Percentiles rank a stretch among this genome's conserved stretches.
Conservation (phyloP, 1,284 basidiomycete genomes). For the Malassezia yamatoensis region DNA sequence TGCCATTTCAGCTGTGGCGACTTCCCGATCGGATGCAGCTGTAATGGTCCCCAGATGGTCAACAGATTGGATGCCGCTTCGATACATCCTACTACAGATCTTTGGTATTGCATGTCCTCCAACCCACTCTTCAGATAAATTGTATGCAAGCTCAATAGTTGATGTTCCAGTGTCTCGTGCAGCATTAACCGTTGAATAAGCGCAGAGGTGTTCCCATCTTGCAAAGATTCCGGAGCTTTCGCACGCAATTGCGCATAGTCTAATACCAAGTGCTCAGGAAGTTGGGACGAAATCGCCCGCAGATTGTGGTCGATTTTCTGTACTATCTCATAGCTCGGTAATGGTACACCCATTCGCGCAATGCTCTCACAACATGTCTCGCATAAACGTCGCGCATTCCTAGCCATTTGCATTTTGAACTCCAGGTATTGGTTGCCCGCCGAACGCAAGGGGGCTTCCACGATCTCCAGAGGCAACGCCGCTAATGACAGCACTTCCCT, state of each 20-base stretch:
- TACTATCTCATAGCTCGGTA: neutral
- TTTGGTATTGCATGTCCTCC: slow-evolving; percentile 20
- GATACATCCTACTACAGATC: slow-evolving; percentile 16
- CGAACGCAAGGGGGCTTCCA: neutral
- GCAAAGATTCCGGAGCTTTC: neutral
- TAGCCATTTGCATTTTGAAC: neutral
- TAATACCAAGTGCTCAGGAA: slow-evolving; percentile 1
- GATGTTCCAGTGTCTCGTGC: slow-evolving; percentile 25
- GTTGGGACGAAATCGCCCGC: neutral
- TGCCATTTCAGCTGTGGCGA: slow-evolving; percentile 3
- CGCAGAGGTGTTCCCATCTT: slow-evolving; percentile 22
- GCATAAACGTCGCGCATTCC: neutral
- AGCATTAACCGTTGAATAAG: slow-evolving; percentile 25
- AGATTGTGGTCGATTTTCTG: neutral
- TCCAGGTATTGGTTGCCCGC: neutral
- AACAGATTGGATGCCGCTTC: neutral
- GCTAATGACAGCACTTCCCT: slow-evolving; percentile 2
- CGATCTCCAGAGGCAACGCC: neutral
- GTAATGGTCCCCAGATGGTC: neutral
- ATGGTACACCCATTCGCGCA: neutral
- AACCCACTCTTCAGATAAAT: slow-evolving; percentile 26
- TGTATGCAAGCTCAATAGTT: slow-evolving; percentile 28
- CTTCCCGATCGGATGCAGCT: slow-evolving; percentile 1
- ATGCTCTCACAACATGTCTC: too few species aligned
- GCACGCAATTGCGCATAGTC: neutral